Percentiles rank a stretch among this genome's conserved stretches.
These are phyloP conservation scores for Trifolium fragiferum DNA, from an alignment of 306 rosid species.

Conservation along the genomic window DNA sequence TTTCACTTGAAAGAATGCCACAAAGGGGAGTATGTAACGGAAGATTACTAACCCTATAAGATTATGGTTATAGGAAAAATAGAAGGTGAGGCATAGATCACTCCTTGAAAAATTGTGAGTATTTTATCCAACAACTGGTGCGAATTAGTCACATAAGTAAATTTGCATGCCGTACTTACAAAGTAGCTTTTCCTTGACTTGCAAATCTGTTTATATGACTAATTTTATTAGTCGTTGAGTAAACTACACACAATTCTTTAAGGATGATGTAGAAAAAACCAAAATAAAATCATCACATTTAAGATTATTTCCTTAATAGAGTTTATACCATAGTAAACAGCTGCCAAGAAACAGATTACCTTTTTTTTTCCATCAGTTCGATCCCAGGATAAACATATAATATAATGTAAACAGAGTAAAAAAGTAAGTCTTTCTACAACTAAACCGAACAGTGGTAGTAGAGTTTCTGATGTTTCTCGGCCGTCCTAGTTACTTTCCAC, in stretches of 20 bases:
- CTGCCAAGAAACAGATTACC: constrained; percentile 55
- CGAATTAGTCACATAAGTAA: no score
- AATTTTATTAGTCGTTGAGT: no score
- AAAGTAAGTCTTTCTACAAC: constrained; percentile 66
- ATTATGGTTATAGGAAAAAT: neutral
- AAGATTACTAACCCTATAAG: constrained; percentile 4
- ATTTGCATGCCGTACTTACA: no score
- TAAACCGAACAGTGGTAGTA: constrained; percentile 65
- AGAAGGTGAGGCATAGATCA: no score
- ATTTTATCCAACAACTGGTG: no score
- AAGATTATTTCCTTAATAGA: constrained; percentile 44
- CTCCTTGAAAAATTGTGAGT: no score
- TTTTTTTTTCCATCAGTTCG: constrained; percentile 32
- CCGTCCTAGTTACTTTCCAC: constrained; percentile 95
- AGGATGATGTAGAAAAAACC: no score
- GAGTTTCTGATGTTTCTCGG: constrained; percentile 64
- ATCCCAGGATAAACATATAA: constrained; percentile 50
- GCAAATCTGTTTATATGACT: no score
- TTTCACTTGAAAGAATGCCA: constrained; percentile 14
- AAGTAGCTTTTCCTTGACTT: no score
- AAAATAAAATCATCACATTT: constrained; percentile 27
- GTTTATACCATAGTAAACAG: constrained; percentile 51
- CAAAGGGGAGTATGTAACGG: neutral
- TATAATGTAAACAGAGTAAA: constrained; percentile 46
- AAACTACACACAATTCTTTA: no score